Base-by-base conservation (phyloP, 2,329 filamentous ascomycete species). In the Trichoderma koningii region DNA sequence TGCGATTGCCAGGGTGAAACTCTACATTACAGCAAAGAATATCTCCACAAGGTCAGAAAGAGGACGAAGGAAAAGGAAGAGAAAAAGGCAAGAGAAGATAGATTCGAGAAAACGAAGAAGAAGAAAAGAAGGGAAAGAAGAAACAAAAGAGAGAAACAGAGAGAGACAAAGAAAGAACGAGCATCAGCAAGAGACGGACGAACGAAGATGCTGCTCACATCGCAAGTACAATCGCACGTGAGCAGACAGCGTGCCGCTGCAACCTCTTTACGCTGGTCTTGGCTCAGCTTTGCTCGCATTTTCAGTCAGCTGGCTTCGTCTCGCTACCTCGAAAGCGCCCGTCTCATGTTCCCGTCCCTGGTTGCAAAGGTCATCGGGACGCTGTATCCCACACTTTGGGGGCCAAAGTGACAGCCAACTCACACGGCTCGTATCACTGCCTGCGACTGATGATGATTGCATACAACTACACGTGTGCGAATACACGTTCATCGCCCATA, bases 1-100 rank as follows among this genome's bases (percentile, higher is more conserved):
- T 66, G 64, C 64, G 57, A 66, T 66, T 12, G 57, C 30, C 52
- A n/a, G 64, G 64, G 64, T 66, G 28, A 47, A 45, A 63, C 63
- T 66, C 12, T 38, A 12, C 34, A 38, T 10, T 3, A 3, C 12
- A 10, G 34, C 34, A 14, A 38, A n/a, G n/a, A 3, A 12, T 4
- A 14, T 38, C 10, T 38, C 10, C 10, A 38, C 34, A 5, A 38
- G 10, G 14, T 57, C 64, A 63, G 42, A 26, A 45, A 48, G 17
- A 38, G 7, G 10, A 38, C 30, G 41, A 44, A 44, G 12, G 15
- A 42, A 7, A 17, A 38, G 30, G 21, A 23, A 23, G 3, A 23
- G 21, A 3, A 23, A 23, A 55, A n/a, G 30, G 30, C 30, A 26
- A 42, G n/a, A 42, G 21, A 53, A 21, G 50, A 30, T 9, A 1